Conservation (phyloP, 2,329 filamentous ascomycete species). For the Colletotrichum caudatum region DNA sequence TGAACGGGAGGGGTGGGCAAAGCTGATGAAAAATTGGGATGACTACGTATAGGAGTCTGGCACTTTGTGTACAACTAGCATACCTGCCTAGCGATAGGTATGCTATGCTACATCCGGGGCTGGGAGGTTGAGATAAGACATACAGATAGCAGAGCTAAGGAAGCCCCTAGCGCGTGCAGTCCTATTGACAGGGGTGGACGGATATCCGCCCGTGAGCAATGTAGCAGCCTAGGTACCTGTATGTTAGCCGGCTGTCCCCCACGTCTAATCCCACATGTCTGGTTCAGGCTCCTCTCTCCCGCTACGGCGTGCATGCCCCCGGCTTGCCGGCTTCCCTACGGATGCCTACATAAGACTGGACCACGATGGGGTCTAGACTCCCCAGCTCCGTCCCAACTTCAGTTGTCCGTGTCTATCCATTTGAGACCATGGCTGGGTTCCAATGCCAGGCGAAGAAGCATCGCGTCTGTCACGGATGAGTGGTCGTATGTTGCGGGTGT, state of each 20-base stretch:
- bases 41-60: slow-evolving; percentile 25
- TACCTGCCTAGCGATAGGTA: too few relatives aligned
- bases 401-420: not conserved
- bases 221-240: not conserved
- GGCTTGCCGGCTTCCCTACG: slow-evolving; percentile 23
- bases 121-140: slow-evolving; percentile 37
- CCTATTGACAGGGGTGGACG: not conserved
- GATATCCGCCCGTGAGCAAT: not conserved
- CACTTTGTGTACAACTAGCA: not conserved
- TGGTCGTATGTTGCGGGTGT: slow-evolving; percentile 31
- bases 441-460: not conserved
- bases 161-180: slow-evolving; percentile 12
- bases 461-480: slow-evolving; percentile 12
- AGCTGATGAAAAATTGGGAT: slow-evolving; percentile 34
- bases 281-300: slow-evolving; percentile 35
- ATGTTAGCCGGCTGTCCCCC: slow-evolving; percentile 32
- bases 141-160: slow-evolving; percentile 37
- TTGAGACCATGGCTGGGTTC: not conserved
- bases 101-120: slow-evolving; percentile 5
- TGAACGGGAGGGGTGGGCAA: not conserved
- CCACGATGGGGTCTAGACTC: slow-evolving; percentile 27
- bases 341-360: not conserved
- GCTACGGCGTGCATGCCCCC: slow-evolving; percentile 35
- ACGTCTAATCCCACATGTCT: slow-evolving; percentile 26
- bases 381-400: slow-evolving; percentile 7